phyloP scores from a whole-genome alignment of 306 rosid genomes.

The Astragalus membranaceus region DNA sequence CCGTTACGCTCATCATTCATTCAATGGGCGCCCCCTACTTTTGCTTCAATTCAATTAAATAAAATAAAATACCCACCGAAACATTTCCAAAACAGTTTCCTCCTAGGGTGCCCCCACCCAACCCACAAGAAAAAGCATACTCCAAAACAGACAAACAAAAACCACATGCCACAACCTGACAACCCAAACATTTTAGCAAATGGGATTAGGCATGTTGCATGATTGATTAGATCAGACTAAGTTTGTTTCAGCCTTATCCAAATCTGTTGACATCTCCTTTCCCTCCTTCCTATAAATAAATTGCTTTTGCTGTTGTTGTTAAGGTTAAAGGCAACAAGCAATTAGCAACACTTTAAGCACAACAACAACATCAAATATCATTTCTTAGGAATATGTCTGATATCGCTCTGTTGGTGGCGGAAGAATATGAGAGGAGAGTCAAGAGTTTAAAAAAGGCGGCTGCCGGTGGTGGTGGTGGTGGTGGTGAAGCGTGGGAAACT shows the following conservation, averaged over 20 bases:
- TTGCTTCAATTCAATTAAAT: neutral
- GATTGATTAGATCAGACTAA: too few species aligned
- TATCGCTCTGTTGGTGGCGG: conserved; percentile 79
- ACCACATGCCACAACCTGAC: neutral
- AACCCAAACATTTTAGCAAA: neutral
- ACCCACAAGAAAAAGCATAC: neutral
- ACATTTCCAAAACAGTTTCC: neutral
- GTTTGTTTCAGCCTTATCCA: conserved; percentile 14
- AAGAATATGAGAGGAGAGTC: conserved; percentile 75
- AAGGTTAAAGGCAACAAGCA: too few species aligned
- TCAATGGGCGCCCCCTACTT: too few species aligned
- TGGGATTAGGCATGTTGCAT: neutral
- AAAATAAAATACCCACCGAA: neutral
- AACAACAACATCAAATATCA: neutral
- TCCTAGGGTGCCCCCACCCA: conserved; percentile 7
- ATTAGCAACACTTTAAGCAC: neutral
- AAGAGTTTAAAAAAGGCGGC: conserved; percentile 20
- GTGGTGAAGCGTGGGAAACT: neutral
- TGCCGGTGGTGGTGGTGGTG: neutral
- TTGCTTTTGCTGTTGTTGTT: neutral
- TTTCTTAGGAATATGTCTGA: conserved; percentile 46
- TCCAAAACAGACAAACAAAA: conserved; percentile 1
- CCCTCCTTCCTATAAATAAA: neutral
- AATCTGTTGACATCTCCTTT: neutral
- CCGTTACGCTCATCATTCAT: too few species aligned